Percentiles rank a stretch among this genome's conserved stretches.
Conservation (phyloP, 768 basidiomycete genomes). For the Boletales sp. region DNA sequence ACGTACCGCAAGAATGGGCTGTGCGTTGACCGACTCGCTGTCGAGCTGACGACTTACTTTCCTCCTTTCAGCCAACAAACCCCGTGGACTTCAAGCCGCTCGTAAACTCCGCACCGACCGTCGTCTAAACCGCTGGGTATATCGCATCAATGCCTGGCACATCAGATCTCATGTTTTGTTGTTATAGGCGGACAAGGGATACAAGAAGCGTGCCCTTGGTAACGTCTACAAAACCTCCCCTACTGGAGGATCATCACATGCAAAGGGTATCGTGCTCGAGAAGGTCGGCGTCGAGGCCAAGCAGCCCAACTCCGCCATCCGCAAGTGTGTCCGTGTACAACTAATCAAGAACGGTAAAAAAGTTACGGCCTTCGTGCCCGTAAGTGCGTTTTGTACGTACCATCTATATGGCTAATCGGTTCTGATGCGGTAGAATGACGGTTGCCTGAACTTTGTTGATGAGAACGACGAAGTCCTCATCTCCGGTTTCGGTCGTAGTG, state of each 20-base stretch:
- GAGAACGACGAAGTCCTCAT: conserved; percentile 99
- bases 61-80: conserved; percentile 80
- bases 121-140: conserved; percentile 95
- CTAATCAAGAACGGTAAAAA: conserved; percentile 99
- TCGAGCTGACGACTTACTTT: conserved; percentile 5
- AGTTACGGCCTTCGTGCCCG: conserved; percentile 99
- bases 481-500: conserved; percentile 99
- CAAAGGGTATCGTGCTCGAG: conserved; percentile 99
- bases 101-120: conserved; percentile 95
- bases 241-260: conserved; percentile 98
- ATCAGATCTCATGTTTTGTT: conserved; percentile 14
- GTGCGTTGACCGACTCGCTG: conserved; percentile 48
- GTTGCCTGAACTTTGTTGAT: conserved; percentile 97
- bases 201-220: conserved; percentile 99
- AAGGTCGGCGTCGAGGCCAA: conserved; percentile 99
- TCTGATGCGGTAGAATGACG: conserved; percentile 66
- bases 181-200: conserved; percentile 88
- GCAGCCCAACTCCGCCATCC: conserved; percentile 99
- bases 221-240: conserved; percentile 99
- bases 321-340: conserved; percentile 99
- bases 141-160: conserved; percentile 24
- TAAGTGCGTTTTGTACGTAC: conserved; percentile 38
- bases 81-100: conserved; percentile 97
- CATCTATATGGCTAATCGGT: conserved; percentile 2
- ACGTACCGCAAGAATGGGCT: conserved; percentile 74